Conservation (phyloP, 768 basidiomycete species). For the Podaxis sp. region DNA sequence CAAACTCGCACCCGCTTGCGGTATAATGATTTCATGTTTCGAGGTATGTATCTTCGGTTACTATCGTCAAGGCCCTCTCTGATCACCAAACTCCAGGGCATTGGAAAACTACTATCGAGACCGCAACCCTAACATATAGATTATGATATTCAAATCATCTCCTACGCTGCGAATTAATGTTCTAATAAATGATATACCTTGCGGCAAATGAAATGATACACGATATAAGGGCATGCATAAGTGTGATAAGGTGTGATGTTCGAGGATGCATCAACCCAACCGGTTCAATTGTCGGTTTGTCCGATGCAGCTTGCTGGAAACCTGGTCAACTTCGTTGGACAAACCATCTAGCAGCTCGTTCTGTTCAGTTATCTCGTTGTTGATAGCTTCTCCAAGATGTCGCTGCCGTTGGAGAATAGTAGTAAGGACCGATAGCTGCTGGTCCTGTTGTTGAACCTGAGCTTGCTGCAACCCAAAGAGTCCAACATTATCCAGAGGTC, state of each 20-base stretch:
- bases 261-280: conserved; percentile 42
- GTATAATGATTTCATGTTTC: conserved; percentile 96
- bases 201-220: conserved; percentile 6
- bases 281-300: conserved; percentile 82
- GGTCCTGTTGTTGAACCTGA: conserved; percentile 82
- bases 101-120: conserved; percentile 49
- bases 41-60: conserved; percentile 53
- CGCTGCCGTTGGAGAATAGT: conserved; percentile 81
- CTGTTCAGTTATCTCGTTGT: conserved; percentile 75
- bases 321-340: conserved; percentile 68
- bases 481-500: conserved; percentile 83
- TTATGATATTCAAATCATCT: conserved; percentile 21
- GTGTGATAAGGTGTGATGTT: background rate
- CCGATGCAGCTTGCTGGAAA: conserved; percentile 71
- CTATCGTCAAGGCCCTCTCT: conserved; percentile 9
- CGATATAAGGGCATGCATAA: background rate
- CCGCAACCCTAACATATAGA: conserved; percentile 25
- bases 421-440: conserved; percentile 73
- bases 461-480: conserved; percentile 73
- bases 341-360: conserved; percentile 85
- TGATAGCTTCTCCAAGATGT: conserved; percentile 83
- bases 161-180: conserved; percentile 14
- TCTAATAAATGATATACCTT: conserved; percentile 12
- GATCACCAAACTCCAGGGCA: conserved; percentile 37
- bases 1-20: conserved; percentile 97